These are phyloP conservation scores for Pholiota microspora DNA, from an alignment of 768 basidiomycete species.

Conservation along the genomic window DNA sequence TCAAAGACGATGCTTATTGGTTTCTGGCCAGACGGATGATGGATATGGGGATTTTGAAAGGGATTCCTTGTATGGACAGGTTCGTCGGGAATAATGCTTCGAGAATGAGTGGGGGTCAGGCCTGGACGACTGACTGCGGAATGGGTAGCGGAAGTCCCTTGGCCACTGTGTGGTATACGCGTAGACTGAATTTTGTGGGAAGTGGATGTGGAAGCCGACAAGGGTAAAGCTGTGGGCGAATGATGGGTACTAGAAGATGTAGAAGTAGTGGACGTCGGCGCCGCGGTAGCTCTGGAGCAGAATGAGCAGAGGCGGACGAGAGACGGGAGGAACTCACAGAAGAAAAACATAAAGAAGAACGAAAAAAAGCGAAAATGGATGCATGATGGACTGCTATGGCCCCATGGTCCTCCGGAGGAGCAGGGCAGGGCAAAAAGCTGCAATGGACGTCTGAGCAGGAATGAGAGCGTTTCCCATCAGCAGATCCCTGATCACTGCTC, in stretches of 20 bases:
- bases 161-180: neutral
- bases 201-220: neutral
- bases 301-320: conserved; percentile 1
- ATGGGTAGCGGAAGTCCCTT: neutral
- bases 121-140: conserved; percentile 1
- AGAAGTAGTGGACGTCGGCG: conserved; percentile 4
- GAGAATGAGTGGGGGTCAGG: conserved; percentile 1
- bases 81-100: neutral
- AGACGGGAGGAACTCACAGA: conserved; percentile 11
- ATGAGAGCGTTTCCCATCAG: neutral
- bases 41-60: conserved; percentile 12
- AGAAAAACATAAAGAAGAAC: conserved; percentile 12
- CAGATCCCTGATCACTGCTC: neutral
- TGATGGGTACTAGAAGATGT: neutral
- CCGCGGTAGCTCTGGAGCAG: conserved; percentile 2
- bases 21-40: conserved; percentile 21
- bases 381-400: conserved; percentile 12
- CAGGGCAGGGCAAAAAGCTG: neutral
- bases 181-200: conserved; percentile 1
- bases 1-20: conserved; percentile 43
- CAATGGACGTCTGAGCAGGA: neutral
- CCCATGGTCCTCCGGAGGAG: conserved; percentile 11
- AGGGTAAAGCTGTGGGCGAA: neutral
- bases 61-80: conserved; percentile 9
- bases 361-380: conserved; percentile 10